Conservation (phyloP, 2,329 filamentous ascomycete species). For the Gnomoniopsis smithogilvyi region DNA sequence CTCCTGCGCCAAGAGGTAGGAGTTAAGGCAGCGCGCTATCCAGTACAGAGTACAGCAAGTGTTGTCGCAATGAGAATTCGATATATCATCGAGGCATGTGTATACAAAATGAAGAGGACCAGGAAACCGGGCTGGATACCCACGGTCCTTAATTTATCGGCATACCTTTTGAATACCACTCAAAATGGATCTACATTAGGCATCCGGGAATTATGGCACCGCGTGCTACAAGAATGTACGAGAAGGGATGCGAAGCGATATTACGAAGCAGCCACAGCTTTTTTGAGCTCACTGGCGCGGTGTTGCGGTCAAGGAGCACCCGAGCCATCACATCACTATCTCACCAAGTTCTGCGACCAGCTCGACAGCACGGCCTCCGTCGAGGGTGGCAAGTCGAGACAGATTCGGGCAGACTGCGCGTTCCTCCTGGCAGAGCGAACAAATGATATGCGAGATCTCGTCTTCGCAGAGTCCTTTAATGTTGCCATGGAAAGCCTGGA, state of each 20-base stretch:
- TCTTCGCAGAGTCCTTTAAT: constrained; percentile 47
- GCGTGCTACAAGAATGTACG: neutral
- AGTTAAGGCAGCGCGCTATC: constrained; percentile 3
- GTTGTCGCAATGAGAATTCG: constrained; percentile 20
- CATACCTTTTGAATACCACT: constrained; percentile 8
- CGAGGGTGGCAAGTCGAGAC: constrained; percentile 28
- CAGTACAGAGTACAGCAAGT: constrained; percentile 3
- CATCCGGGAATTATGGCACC: neutral
- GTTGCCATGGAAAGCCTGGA: neutral
- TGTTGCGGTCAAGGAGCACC: constrained; percentile 40
- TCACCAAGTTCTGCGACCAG: constrained; percentile 37
- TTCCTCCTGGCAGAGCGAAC: constrained; percentile 51
- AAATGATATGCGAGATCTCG: constrained; percentile 49
- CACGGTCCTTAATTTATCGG: constrained; percentile 12
- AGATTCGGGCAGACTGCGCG: constrained; percentile 43
- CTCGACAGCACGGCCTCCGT: constrained; percentile 34
- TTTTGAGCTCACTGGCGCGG: constrained; percentile 45
- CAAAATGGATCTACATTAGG: neutral
- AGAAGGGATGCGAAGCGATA: constrained; percentile 19
- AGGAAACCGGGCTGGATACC: constrained; percentile 13
- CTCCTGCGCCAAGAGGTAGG: constrained; percentile 23
- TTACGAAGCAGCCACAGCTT: constrained; percentile 32
- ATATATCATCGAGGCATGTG: constrained; percentile 26
- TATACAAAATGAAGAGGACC: constrained; percentile 10
- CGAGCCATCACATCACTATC: constrained; percentile 33